Percentiles rank a stretch among this genome's conserved stretches.
Evolutionary conservation across 2,329 filamentous ascomycete genomes (phyloP).

Genomic region (Apiospora kogelbergensis): DNA sequence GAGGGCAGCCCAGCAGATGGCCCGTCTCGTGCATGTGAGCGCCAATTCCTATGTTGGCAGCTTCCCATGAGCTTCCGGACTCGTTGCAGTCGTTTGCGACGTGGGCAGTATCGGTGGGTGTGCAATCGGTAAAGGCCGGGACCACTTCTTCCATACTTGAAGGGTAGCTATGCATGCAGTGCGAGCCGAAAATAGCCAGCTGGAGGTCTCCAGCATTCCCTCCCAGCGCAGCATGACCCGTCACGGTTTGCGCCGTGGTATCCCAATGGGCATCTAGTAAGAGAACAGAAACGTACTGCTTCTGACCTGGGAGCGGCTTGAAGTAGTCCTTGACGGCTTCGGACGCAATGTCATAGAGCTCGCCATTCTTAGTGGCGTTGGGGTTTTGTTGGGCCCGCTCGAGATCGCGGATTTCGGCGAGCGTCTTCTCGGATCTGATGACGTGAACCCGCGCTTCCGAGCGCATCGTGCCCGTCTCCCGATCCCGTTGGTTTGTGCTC

Average conservation of each 20-base stretch:
- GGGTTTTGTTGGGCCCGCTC: slow-evolving; percentile 77
- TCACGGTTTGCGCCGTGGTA: slow-evolving; percentile 64
- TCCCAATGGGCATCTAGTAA: slow-evolving; percentile 92
- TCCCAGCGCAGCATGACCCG: slow-evolving; percentile 82
- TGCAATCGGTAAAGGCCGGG: slow-evolving; percentile 86
- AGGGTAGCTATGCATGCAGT: slow-evolving; percentile 89
- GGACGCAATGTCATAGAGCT: slow-evolving; percentile 73
- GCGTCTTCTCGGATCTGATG: slow-evolving; percentile 78
- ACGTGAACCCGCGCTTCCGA: slow-evolving; percentile 91
- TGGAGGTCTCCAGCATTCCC: slow-evolving; percentile 71
- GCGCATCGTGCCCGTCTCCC: slow-evolving; percentile 69
- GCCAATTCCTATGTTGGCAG: slow-evolving; percentile 91
- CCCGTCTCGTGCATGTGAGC: slow-evolving; percentile 90
- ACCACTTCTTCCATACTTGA: slow-evolving; percentile 86
- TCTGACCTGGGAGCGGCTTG: slow-evolving; percentile 71
- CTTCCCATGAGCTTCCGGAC: slow-evolving; percentile 89
- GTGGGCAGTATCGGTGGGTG: slow-evolving; percentile 75
- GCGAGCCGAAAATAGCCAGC: slow-evolving; percentile 88
- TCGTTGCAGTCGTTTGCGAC: slow-evolving; percentile 87
- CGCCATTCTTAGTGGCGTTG: slow-evolving; percentile 67
- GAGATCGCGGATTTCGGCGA: slow-evolving; percentile 78
- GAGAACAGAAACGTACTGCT: slow-evolving; percentile 83
- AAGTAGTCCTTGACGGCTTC: slow-evolving; percentile 81
- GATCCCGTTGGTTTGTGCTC: slow-evolving; percentile 74
- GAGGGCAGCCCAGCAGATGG: slow-evolving; percentile 85